Evolutionary conservation across 352 stramenopile species (phyloP), one percentile per base, ranked within the genome.

Genomic region (Phytophthora cajani): DNA sequence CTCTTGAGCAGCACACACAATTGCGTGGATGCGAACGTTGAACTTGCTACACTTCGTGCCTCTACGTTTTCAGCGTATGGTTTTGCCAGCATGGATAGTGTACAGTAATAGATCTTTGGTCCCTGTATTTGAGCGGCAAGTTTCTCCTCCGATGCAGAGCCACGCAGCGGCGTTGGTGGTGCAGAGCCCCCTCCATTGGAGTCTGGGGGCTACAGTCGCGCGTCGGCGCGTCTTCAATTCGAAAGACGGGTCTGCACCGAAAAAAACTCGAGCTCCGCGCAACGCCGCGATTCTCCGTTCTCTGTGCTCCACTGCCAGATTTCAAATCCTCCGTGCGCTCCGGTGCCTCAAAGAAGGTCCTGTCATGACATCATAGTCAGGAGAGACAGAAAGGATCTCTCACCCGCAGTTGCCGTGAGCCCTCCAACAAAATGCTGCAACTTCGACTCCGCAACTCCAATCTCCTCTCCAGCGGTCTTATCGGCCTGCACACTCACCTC

Each of bases 281-380:
- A n/a, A 62, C 30, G 62, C 56, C 14, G 10, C 55, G 21, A 54
- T 42, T 61, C 8, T 30, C 23, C 2, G 36, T 25, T 49, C 51
- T 64, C 57, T 63, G 27, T 30, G n/a, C 57, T 30, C 23, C 16
- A n/a, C 21, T n/a, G 44, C 51, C 42, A 51, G 47, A 46, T 40
- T 50, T 64, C 63, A 69, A 64, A 69, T 69, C 62, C 46, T 64
- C 12, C 11, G 54, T 58, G 46, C 53, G 63, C 63, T 55, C 49
- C 23, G 23, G 3, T 8, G 49, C 19, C 49, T 33, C 23, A 32
- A 55, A 55, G n/a, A 55, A 53, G 14, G 46, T 19, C 46, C 63
- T 38, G 33, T 64, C 54, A 59, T 58, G 54, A 58, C 54, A 64
- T 54, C 53, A 62, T 56, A 19, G 27, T 30, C 52, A 17, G 52